Conservation (phyloP, 192 early-diverging fungal species). For the Umbelopsis sp. region DNA sequence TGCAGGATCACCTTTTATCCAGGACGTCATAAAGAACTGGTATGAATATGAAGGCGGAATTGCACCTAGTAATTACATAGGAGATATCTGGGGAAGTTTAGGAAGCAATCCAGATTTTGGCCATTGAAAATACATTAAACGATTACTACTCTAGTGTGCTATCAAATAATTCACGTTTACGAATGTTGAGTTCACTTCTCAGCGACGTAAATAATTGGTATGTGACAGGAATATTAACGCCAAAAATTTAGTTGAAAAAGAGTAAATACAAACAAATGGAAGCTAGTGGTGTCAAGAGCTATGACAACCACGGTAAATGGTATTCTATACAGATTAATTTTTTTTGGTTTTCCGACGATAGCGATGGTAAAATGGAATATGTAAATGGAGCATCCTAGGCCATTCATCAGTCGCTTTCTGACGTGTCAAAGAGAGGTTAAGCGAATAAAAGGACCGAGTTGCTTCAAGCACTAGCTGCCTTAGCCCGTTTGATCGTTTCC, state of each 20-base stretch:
- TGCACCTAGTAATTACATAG: constrained; percentile 15
- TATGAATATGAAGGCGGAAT: background rate
- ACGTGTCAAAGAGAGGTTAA: no score
- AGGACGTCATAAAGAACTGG: constrained; percentile 18
- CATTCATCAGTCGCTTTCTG: no score
- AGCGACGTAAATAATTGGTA: background rate
- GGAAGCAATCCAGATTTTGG: constrained; percentile 2
- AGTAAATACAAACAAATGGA: background rate
- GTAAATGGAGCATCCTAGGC: no score
- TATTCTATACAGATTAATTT: background rate
- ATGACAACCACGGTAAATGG: background rate
- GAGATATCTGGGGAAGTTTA: constrained; percentile 7
- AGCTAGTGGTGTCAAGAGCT: background rate
- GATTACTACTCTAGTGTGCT: no score
- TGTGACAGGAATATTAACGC: background rate
- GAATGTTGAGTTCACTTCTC: background rate
- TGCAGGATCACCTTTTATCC: constrained; percentile 5
- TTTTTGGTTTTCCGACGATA: background rate
- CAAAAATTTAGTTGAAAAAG: background rate
- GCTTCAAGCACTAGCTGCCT: background rate
- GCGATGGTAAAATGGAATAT: no score
- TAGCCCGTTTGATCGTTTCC: background rate
- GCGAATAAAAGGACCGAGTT: no score
- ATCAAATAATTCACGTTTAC: background rate
- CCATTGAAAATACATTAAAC: background rate